Evolutionary conservation across 805 yeast genomes (phyloP), one percentile per base, ranked within the genome.

Genomic region (Lipomyces japonicus): DNA sequence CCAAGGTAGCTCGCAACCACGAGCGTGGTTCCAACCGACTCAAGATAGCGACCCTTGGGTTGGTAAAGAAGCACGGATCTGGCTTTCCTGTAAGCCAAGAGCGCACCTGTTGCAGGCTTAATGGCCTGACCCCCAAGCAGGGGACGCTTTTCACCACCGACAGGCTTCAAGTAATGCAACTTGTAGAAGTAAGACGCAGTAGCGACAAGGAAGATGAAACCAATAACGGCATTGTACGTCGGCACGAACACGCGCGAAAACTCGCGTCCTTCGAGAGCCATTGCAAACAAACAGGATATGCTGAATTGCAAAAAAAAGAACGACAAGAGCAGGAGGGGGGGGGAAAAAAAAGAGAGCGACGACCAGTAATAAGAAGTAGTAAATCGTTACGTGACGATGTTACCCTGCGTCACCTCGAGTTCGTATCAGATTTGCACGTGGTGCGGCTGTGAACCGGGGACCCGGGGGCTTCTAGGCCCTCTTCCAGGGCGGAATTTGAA

Each of bases 1-100:
- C 44, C 59, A 18, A 55, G 43, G 50, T 53, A 55, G 39, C 34
- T 34, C 4, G 42, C 46, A 14, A 55, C 52, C 38, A 55, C 57
- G 30, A 54, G 32, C 58, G 52, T 54, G 50, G 58, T 54, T 23
- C 58, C 58, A 35, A 43, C 41, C 26, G 58, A 31, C 53, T 54
- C 58, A 43, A 54, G 57, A 51, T 54, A 54, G 39, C 58, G 52
- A n/a, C 58, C 58, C 24, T 50, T 42, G 14, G 58, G 53, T 53
- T 54, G 58, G 50, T 54, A 54, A 40, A 54, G 56, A 12, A 54
- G 53, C 23, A 38, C 46, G 9, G 57, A 46, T 35, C 56, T 52
- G 23, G 34, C 24, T 46, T 43, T 39, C 46, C 58, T 50, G 53
- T 51, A 54, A 42, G 42, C 7, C 26, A 37, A 34, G 35, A 7